Conservation (phyloP, 148 eudicot genomes). For the Arbutus unedo region DNA sequence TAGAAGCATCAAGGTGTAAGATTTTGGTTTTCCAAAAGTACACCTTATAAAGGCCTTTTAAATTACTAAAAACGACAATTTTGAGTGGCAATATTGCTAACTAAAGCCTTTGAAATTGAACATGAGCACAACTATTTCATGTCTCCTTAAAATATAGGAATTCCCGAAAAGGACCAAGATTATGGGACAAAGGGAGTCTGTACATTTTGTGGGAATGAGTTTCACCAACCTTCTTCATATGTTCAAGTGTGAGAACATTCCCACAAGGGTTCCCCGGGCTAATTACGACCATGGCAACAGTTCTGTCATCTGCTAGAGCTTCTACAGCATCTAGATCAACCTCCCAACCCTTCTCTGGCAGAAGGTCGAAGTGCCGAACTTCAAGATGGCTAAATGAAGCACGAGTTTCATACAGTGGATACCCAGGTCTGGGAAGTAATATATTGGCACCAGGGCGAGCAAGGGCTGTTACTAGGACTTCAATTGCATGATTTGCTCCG, state of each 20-base stretch:
- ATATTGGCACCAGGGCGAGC: conserved; percentile 67
- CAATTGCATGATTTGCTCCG: conserved; percentile 78
- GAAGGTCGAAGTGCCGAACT: conserved; percentile 58
- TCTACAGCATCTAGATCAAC: conserved; percentile 59
- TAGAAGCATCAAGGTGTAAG: neutral
- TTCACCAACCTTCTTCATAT: conserved; percentile 51
- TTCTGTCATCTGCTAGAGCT: conserved; percentile 66
- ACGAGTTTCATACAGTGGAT: conserved; percentile 59
- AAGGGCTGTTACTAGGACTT: conserved; percentile 41
- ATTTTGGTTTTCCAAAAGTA: too few species aligned
- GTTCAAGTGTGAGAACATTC: conserved; percentile 53
- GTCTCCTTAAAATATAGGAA: neutral
- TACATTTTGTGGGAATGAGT: neutral
- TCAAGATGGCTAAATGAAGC: conserved; percentile 48
- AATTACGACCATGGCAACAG: conserved; percentile 68
- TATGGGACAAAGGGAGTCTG: neutral
- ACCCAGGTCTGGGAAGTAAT: conserved; percentile 66
- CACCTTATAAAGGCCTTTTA: too few species aligned
- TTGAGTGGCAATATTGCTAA: neutral
- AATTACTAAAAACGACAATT: neutral
- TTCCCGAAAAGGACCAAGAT: neutral
- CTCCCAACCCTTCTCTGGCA: conserved; percentile 70
- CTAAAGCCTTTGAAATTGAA: neutral
- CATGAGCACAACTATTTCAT: neutral
- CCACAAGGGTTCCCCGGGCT: conserved; percentile 93